phyloP scores from a whole-genome alignment of 257 asterid genomes.

The Plantago major region DNA sequence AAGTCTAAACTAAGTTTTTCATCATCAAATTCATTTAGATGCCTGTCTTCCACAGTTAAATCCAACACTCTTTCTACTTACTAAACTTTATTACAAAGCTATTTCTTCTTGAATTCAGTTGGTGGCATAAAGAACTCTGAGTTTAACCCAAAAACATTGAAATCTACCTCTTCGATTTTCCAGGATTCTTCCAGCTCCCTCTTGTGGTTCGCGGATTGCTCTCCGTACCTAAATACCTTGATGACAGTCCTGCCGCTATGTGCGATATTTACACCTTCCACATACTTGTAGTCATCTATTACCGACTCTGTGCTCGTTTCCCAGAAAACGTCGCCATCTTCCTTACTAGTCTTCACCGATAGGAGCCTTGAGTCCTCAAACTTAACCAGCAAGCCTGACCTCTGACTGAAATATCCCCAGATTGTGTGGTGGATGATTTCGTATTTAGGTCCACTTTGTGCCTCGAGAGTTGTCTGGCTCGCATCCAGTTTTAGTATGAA shows the following conservation, averaged over 20 bases:
- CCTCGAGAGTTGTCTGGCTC: constrained; percentile 66
- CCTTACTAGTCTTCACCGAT: constrained; percentile 68
- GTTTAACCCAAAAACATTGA: constrained; percentile 59
- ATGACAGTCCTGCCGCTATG: constrained; percentile 71
- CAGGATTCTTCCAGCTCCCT: constrained; percentile 76
- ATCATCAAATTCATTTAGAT: neutral
- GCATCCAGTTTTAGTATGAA: constrained; percentile 84
- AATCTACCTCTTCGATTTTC: constrained; percentile 86
- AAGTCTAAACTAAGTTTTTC: too few relatives aligned
- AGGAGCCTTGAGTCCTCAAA: constrained; percentile 81
- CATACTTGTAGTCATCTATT: constrained; percentile 71
- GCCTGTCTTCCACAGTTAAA: neutral
- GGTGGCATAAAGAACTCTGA: constrained; percentile 83
- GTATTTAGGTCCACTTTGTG: constrained; percentile 57
- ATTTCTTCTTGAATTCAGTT: constrained; percentile 37
- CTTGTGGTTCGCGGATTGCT: constrained; percentile 82
- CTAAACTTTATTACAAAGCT: neutral
- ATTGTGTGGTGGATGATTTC: constrained; percentile 89
- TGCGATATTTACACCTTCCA: constrained; percentile 79
- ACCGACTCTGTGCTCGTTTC: constrained; percentile 88
- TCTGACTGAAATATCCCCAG: constrained; percentile 96
- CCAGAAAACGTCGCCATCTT: constrained; percentile 85
- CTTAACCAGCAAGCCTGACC: constrained; percentile 83
- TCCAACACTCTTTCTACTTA: neutral
- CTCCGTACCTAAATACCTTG: constrained; percentile 84